These are phyloP conservation scores for Ophiosphaerella korrae DNA, from an alignment of 2,329 filamentous ascomycete species.

Conservation along the genomic window DNA sequence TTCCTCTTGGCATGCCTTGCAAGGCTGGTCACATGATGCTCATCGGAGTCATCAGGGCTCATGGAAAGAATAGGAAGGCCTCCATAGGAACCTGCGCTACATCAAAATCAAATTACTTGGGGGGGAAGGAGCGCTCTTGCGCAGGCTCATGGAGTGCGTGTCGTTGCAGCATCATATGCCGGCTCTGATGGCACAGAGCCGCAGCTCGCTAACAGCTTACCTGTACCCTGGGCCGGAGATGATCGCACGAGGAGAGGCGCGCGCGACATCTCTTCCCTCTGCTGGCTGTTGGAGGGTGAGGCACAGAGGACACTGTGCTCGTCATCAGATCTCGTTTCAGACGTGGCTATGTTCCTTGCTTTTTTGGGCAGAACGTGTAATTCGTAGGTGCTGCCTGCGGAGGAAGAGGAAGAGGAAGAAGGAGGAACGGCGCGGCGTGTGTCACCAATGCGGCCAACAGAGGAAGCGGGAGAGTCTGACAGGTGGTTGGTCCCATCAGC, in stretches of 20 bases:
- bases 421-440: conserved; percentile 15
- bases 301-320: conserved; percentile 22
- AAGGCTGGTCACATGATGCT: conserved; percentile 35
- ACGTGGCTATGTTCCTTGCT: conserved; percentile 33
- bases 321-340: conserved; percentile 36
- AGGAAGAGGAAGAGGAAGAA: conserved; percentile 16
- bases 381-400: conserved; percentile 37
- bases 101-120: not conserved
- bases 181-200: conserved; percentile 9
- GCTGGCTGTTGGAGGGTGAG: conserved; percentile 6
- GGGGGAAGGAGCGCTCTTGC: not conserved
- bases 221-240: conserved; percentile 63
- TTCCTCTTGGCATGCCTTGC: conserved; percentile 33
- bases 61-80: conserved; percentile 57
- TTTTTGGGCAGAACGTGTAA: conserved; percentile 34
- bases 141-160: not conserved
- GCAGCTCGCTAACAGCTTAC: conserved; percentile 24
- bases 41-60: conserved; percentile 45
- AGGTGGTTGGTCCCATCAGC: conserved; percentile 21
- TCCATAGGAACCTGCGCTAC: conserved; percentile 60
- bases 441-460: conserved; percentile 25
- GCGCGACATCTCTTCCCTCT: conserved; percentile 51
- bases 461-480: conserved; percentile 22
- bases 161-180: not conserved
- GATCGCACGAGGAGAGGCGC: conserved; percentile 64